These are phyloP conservation scores for Paracorniculantispora psalliotae DNA, from an alignment of 2,329 filamentous ascomycete species.

Conservation along the genomic window DNA sequence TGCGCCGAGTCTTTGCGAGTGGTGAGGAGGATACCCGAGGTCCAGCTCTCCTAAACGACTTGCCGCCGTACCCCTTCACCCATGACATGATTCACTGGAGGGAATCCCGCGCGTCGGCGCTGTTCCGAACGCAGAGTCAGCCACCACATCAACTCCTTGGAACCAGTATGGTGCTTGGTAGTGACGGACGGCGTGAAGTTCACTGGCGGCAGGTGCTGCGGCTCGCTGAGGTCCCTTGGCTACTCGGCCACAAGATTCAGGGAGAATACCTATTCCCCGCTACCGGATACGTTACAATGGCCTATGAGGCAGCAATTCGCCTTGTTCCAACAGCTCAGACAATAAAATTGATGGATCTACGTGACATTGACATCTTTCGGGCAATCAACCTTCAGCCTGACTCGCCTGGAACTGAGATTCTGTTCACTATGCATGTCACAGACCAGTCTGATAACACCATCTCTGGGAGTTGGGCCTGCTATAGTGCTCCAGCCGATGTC, in stretches of 20 bases:
- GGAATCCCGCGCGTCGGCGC: conserved; percentile 15
- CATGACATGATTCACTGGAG: conserved; percentile 24
- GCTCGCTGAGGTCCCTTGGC: conserved; percentile 46
- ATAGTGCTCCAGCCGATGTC: not conserved
- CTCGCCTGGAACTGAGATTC: not conserved
- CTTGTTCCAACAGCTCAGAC: not conserved
- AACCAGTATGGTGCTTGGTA: not conserved
- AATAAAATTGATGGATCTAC: not conserved
- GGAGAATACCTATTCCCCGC: conserved; percentile 41
- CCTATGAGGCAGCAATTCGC: conserved; percentile 33
- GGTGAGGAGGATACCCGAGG: not conserved
- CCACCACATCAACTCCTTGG: conserved; percentile 24
- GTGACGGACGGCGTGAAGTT: conserved; percentile 22
- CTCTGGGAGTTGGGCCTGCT: not conserved
- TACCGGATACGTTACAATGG: conserved; percentile 38
- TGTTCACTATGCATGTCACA: not conserved
- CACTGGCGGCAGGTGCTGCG: conserved; percentile 44
- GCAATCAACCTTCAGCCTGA: not conserved
- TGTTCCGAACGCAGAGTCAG: not conserved
- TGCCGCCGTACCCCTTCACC: conserved; percentile 29
- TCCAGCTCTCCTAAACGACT: conserved; percentile 8
- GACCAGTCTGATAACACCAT: not conserved
- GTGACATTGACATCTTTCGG: conserved; percentile 3
- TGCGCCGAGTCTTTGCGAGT: too few species aligned
- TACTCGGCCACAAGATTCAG: conserved; percentile 51